Evolutionary conservation across 2,329 filamentous ascomycete species (phyloP).

Genomic region (Aureobasidium sp.): DNA sequence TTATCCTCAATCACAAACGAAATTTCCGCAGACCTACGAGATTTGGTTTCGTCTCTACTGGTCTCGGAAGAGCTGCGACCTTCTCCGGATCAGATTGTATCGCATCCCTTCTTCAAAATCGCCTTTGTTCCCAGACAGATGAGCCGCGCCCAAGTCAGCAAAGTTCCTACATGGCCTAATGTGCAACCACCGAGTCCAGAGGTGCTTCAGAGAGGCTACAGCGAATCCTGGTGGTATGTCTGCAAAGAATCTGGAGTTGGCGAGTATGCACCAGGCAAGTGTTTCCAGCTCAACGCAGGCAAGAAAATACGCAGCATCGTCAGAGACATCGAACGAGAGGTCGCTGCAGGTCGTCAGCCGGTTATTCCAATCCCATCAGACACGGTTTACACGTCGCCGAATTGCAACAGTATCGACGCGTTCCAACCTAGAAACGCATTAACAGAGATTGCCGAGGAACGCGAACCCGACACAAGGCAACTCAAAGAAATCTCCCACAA

Average conservation of each 20-base stretch:
- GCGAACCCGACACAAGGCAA: constrained; percentile 31
- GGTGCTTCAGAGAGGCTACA: constrained; percentile 38
- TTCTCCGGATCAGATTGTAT: constrained; percentile 67
- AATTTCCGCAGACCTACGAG: constrained; percentile 67
- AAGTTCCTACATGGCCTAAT: constrained; percentile 40
- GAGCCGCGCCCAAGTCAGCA: constrained; percentile 35
- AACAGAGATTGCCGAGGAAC: constrained; percentile 32
- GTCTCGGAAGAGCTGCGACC: constrained; percentile 68
- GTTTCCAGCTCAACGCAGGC: constrained; percentile 39
- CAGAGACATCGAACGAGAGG: constrained; percentile 41
- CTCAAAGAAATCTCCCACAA: constrained; percentile 41
- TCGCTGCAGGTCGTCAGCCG: constrained; percentile 38
- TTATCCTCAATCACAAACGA: constrained; percentile 57
- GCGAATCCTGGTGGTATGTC: constrained; percentile 42
- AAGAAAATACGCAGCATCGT: constrained; percentile 41
- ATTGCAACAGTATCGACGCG: constrained; percentile 30
- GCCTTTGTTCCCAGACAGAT: constrained; percentile 60
- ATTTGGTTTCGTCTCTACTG: constrained; percentile 67
- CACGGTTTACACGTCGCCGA: constrained; percentile 40
- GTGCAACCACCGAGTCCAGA: constrained; percentile 34
- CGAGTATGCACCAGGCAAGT: constrained; percentile 37
- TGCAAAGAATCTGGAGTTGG: constrained; percentile 44
- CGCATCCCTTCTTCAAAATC: constrained; percentile 69
- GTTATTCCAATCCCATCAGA: constrained; percentile 41
- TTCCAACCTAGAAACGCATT: constrained; percentile 25